Conservation (phyloP, 1,284 basidiomycete species). For the Gastroboletus turbinatus region DNA sequence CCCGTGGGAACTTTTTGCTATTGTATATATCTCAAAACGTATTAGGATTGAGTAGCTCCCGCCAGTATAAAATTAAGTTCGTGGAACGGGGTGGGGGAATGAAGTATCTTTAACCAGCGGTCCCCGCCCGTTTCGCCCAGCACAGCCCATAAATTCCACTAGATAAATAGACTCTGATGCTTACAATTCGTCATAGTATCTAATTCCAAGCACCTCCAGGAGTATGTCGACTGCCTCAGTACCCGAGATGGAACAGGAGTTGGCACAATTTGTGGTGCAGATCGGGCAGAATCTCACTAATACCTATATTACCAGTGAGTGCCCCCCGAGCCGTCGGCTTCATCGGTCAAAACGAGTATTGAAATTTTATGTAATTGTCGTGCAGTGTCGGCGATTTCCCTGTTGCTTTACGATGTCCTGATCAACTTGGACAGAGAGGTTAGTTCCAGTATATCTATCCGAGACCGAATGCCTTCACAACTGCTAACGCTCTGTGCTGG, state of each 20-base stretch:
- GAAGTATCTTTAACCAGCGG: too few species aligned
- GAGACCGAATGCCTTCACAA: background rate
- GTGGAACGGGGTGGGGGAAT: background rate
- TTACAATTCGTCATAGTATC: background rate
- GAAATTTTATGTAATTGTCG: background rate
- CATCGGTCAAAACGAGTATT: background rate
- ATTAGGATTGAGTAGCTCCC: too few species aligned
- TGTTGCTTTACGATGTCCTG: constrained; percentile 5
- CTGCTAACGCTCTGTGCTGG: background rate
- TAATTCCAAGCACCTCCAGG: background rate
- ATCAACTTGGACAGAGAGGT: constrained; percentile 5
- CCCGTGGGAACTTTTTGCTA: too few species aligned
- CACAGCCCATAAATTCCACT: background rate
- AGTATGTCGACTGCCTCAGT: background rate
- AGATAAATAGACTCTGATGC: background rate
- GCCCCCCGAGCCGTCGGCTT: too few species aligned
- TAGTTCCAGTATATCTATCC: background rate
- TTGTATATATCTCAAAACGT: too few species aligned
- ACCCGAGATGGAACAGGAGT: background rate
- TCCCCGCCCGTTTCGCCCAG: background rate
- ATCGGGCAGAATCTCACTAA: constrained; percentile 1
- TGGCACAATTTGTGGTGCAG: background rate
- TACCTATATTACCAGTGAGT: constrained; percentile 1
- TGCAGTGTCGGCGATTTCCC: background rate
- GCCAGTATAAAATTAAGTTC: too few species aligned